Conservation (phyloP, 192 early-diverging fungal genomes). For the Coemansia sp. region DNA sequence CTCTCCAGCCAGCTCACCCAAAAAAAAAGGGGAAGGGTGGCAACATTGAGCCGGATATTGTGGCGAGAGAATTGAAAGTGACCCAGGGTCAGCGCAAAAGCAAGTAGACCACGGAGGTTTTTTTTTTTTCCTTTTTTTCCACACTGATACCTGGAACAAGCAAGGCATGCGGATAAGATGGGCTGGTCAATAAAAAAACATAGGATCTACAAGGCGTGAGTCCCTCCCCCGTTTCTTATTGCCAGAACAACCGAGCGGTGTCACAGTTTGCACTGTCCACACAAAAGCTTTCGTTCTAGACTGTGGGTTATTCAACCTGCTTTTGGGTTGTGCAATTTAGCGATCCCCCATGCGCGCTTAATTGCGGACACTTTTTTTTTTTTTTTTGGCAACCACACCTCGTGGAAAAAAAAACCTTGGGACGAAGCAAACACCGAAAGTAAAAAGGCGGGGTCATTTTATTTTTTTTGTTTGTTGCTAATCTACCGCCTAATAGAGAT, state of each 20-base stretch:
- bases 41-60: neutral
- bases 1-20: neutral
- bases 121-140: neutral
- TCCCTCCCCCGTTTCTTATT: slow-evolving; percentile 1
- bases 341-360: slow-evolving; percentile 8
- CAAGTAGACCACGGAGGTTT: slow-evolving; percentile 4
- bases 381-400: too few species aligned
- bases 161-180: neutral
- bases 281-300: neutral
- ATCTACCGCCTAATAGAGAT: neutral
- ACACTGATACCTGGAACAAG: neutral
- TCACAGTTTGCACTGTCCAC: neutral
- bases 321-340: neutral
- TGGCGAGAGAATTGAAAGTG: neutral
- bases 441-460: neutral
- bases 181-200: neutral
- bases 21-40: neutral
- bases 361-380: neutral
- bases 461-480: neutral
- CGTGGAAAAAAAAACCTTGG: neutral
- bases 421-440: neutral
- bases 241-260: neutral
- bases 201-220: neutral
- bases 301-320: neutral
- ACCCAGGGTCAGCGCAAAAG: neutral